Base-by-base conservation (phyloP, 257 asterid species). In the Solanum bulbocastanum region DNA sequence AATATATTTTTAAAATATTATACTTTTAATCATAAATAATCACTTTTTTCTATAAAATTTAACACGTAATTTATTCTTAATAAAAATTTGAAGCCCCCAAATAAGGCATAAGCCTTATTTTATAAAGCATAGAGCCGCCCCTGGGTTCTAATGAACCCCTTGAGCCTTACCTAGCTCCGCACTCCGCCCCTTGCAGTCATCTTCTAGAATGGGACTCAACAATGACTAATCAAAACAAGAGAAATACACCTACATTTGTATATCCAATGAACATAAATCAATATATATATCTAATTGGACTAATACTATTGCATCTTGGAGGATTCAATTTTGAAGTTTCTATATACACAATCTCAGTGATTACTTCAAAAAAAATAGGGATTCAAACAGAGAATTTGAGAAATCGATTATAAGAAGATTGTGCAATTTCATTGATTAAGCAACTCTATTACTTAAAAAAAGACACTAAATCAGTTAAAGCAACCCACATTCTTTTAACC, bases 401-500 rank as follows among this genome's bases (percentile, higher is more conserved):
- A 76, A 39, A 13, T n/a, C 1, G 0, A 76, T 13, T 6, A 1
- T 13, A 37, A 23, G 9, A 76, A 13, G 11, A 23, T 40, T 6
- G 83, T 12, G 83, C 60, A 40, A 39, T 76, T 40, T 76, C 83
- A 76, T 76, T 76, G 27, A 39, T 23, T 23, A 75, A 52, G 62
- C 62, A 52, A 52, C 10, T 52, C 23, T 6, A 6, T 52, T 16
- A 16, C 60, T 52, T 52, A 4, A 52, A 52, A 52, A 52, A 52
- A 1, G 16, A 58, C 66, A 58, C 66, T 58, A 3, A 56, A 56
- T 56, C 11, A 52, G 62, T 52, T 5, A 52, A 46, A 52, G n/a
- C 65, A 56, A 18, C 65, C 9, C 10, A 56, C n/a, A 56, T 56
- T 56, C 65, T 20, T 20, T 81, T 78, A 90, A 83, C 92, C 92